phyloP scores from a whole-genome alignment of 2,329 filamentous ascomycete species.

The Knoxdaviesia capensis region DNA sequence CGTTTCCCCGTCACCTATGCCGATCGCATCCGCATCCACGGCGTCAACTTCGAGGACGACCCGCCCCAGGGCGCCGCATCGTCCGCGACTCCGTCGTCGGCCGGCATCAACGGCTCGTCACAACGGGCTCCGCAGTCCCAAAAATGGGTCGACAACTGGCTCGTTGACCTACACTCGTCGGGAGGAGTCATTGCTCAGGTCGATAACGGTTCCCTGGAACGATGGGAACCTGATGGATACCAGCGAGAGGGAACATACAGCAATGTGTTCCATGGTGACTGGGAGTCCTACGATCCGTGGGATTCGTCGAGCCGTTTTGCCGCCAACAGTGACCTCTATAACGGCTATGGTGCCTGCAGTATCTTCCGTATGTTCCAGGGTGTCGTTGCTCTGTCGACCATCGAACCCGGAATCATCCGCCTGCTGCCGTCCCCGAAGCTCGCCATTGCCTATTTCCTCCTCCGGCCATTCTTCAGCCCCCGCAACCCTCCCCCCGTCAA shows the following conservation, averaged over 20 bases:
- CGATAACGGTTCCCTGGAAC: constrained; percentile 50
- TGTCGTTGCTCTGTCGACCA: constrained; percentile 30
- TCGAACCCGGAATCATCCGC: constrained; percentile 48
- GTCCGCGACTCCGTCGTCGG: constrained; percentile 6
- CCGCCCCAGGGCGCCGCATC: constrained; percentile 19
- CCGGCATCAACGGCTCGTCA: constrained; percentile 4
- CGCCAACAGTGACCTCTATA: constrained; percentile 56
- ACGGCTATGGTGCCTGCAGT: constrained; percentile 61
- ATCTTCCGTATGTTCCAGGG: constrained; percentile 77
- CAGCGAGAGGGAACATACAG: constrained; percentile 35
- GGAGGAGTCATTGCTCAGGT: constrained; percentile 41
- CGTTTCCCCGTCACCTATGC: constrained; percentile 46
- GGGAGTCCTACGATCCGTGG: constrained; percentile 72
- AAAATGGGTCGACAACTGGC: constrained; percentile 17
- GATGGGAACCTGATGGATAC: constrained; percentile 52
- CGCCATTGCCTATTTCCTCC: constrained; percentile 57
- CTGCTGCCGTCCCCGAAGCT: constrained; percentile 54
- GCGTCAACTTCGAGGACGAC: constrained; percentile 18
- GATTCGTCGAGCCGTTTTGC: constrained; percentile 49
- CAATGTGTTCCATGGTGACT: constrained; percentile 26
- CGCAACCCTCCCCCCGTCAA: constrained; percentile 19
- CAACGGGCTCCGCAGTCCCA: constrained; percentile 4
- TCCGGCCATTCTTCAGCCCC: constrained; percentile 35
- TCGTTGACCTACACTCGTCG: constrained; percentile 19
- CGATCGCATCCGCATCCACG: constrained; percentile 47